Evolutionary conservation across 2,329 filamentous ascomycete species (phyloP), one percentile per base, ranked within the genome.

Genomic region (Fusarium tupiense): DNA sequence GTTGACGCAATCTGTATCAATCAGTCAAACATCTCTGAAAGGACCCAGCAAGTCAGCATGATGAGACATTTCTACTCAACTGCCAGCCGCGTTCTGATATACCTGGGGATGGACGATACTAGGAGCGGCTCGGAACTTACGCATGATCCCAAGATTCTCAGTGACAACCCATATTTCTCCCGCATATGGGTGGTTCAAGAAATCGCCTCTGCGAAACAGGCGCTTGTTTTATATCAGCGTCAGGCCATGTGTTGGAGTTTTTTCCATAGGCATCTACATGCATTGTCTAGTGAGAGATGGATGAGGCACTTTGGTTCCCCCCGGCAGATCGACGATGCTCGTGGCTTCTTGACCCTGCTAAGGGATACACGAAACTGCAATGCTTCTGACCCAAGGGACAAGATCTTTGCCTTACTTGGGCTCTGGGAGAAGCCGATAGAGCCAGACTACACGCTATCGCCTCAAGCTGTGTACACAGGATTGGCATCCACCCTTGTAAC

Each of bases 381-480:
- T 8, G 62, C 62, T 14, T n/a, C 46, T 3, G 62, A 65, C 4
- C 62, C 62, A 8, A 64, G 62, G 12, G 62, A 64, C 12, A 65
- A 65, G 31, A 19, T 65, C 1, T 65, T 65, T 13, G 59, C 59
- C 7, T 17, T 65, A 20, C 26, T 65, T 16, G 62, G 62, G 1
- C 46, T 65, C 1, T 65, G 62, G 59, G 6, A 64, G n/a, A 19
- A 9, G 2, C 0, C 1, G 0, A 0, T 53, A 4, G 59, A 64
- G 6, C 62, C 62, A 2, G 46, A 65, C 10, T 65, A 65, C 10
- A 64, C 22, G 1, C 38, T 65, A 1, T 38, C 59, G 2, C 22
- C 62, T 6, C 62, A 65, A 8, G 46, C 11, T 6, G 46, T 65
- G 12, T 65, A 53, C 2, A 65, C 26, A 8, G 62, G 62, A 16